These are phyloP conservation scores for Gossypium aridum DNA, from an alignment of 441 rosid species.

Conservation along the genomic window DNA sequence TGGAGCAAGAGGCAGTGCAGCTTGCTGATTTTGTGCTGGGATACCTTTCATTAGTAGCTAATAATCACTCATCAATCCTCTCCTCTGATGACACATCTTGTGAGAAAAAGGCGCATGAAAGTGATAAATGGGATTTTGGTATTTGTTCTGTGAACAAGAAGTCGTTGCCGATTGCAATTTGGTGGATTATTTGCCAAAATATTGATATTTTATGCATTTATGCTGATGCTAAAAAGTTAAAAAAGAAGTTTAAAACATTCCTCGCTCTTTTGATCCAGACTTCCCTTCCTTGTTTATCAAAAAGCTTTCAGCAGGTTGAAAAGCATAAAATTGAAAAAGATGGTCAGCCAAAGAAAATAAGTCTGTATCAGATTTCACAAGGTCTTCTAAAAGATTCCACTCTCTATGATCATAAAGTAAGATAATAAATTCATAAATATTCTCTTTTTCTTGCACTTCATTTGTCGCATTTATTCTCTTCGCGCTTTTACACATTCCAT, in stretches of 20 bases:
- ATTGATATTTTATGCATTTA: conserved; percentile 74
- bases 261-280: conserved; percentile 47
- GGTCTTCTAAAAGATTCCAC: conserved; percentile 57
- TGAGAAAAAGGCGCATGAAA: conserved; percentile 16
- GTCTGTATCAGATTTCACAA: conserved; percentile 49
- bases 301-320: conserved; percentile 20
- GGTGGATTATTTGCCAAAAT: conserved; percentile 75
- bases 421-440: conserved; percentile 16
- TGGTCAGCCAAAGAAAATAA: conserved; percentile 29
- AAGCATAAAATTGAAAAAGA: conserved; percentile 27
- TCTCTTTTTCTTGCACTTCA: neutral
- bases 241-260: conserved; percentile 61
- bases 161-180: conserved; percentile 61
- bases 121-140: conserved; percentile 44
- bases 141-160: conserved; percentile 49
- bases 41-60: conserved; percentile 32
- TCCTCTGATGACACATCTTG: conserved; percentile 18
- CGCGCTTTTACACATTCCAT: neutral
- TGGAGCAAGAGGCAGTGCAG: conserved; percentile 66
- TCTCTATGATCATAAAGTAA: conserved; percentile 70
- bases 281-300: conserved; percentile 39
- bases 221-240: conserved; percentile 55
- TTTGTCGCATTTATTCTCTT: neutral
- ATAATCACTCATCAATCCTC: conserved; percentile 25
- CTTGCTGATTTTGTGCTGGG: conserved; percentile 60